Conservation (phyloP, 306 rosid genomes). For the Vigna unguiculata region DNA sequence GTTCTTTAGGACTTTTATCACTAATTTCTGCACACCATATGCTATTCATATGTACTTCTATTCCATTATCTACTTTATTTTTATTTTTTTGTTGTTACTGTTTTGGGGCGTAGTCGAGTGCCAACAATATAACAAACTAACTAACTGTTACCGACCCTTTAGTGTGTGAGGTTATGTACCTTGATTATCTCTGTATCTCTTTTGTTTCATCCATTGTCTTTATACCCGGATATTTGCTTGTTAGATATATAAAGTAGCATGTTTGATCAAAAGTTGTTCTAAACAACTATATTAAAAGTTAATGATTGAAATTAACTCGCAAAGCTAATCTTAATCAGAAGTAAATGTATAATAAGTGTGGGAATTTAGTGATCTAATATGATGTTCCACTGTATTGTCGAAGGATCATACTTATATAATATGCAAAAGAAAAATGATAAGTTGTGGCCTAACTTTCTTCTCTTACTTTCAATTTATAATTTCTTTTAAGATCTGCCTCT, state of each 20-base stretch:
- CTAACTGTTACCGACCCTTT: neutral
- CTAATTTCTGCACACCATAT: neutral
- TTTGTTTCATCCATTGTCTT: constrained; percentile 1
- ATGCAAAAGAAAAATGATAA: no score
- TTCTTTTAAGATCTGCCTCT: no score
- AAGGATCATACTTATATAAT: no score
- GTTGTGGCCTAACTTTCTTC: no score
- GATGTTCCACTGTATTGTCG: no score
- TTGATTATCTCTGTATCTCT: neutral
- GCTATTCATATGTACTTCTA: neutral
- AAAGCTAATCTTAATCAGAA: neutral
- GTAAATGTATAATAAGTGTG: neutral
- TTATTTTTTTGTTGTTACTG: neutral
- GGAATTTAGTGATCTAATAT: no score
- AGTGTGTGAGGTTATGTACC: neutral
- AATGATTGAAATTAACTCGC: no score
- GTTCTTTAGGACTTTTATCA: constrained; percentile 22
- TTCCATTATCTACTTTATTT: neutral
- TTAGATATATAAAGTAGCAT: neutral
- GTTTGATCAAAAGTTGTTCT: neutral
- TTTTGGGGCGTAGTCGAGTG: neutral
- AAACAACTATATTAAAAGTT: neutral
- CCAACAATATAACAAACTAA: neutral
- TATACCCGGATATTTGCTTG: neutral
- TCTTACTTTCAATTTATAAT: no score